A percentile compares a stretch with the other conserved stretches of the same genome.
These are phyloP conservation scores for Coemansia sp. DNA, from an alignment of 192 early-diverging fungal species.

Conservation along the genomic window DNA sequence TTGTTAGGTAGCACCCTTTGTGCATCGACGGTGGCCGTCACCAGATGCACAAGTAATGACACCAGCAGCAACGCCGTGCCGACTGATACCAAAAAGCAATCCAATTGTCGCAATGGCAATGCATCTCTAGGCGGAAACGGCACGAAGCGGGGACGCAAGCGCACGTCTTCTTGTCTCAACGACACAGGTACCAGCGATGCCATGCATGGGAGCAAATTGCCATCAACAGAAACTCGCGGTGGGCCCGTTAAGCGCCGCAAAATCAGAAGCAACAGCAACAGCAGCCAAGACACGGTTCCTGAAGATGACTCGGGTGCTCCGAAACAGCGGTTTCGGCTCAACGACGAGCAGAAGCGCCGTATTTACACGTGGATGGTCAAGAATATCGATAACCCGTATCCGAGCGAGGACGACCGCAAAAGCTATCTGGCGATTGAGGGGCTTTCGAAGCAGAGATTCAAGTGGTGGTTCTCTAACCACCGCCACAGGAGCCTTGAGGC, in stretches of 20 bases:
- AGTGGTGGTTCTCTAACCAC: conserved; percentile 52
- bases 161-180: not conserved
- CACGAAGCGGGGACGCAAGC: not conserved
- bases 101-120: not conserved
- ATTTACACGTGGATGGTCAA: conserved; percentile 29
- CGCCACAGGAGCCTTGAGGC: conserved; percentile 31
- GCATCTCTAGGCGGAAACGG: not conserved
- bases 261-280: not conserved
- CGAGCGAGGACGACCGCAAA: conserved; percentile 21
- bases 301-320: not conserved
- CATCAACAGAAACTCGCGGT: not conserved
- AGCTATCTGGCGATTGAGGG: conserved; percentile 3
- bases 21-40: not conserved
- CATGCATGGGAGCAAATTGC: not conserved
- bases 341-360: conserved; percentile 2
- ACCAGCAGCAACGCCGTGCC: not conserved
- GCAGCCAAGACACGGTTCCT: not conserved
- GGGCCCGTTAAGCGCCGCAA: not conserved
- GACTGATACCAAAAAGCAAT: not conserved
- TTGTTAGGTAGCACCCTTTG: not conserved
- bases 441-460: conserved; percentile 24
- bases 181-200: not conserved
- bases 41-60: not conserved
- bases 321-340: not conserved
- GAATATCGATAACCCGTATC: conserved; percentile 36